Evolutionary conservation across 805 yeast species (phyloP).

Genomic region (Yamadazyma paraphyllophila): DNA sequence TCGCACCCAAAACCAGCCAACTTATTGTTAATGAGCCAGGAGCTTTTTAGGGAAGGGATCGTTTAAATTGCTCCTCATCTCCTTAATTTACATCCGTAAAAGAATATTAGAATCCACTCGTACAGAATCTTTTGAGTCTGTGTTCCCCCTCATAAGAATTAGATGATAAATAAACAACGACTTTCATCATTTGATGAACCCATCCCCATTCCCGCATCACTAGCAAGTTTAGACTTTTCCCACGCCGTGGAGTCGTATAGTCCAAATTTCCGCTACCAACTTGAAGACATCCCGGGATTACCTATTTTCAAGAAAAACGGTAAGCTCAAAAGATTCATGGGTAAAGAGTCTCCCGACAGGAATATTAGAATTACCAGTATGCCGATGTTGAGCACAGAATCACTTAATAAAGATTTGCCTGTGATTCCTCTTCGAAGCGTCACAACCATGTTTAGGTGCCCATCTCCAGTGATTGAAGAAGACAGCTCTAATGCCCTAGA

Average conservation of each 20-base stretch:
- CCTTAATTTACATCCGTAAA: background rate
- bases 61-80: background rate
- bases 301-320: slow-evolving; percentile 19
- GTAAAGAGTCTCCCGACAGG: background rate
- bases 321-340: slow-evolving; percentile 17
- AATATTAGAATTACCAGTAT: slow-evolving; percentile 11
- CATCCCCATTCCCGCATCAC: slow-evolving; percentile 21
- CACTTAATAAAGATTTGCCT: slow-evolving; percentile 7
- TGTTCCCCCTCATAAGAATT: no score
- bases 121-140: no score
- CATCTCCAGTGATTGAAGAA: background rate
- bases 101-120: no score
- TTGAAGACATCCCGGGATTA: slow-evolving; percentile 28
- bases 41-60: background rate
- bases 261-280: slow-evolving; percentile 19
- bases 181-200: slow-evolving; percentile 26
- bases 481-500: background rate
- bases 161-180: slow-evolving; percentile 18
- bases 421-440: slow-evolving; percentile 3
- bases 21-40: background rate
- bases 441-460: background rate
- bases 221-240: slow-evolving; percentile 22
- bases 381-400: slow-evolving; percentile 11
- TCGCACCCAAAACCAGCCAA: slow-evolving; percentile 10
- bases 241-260: slow-evolving; percentile 26